These are phyloP conservation scores for Amniculicola lignicola DNA, from an alignment of 495 filamentous ascomycete genomes.

Conservation along the genomic window DNA sequence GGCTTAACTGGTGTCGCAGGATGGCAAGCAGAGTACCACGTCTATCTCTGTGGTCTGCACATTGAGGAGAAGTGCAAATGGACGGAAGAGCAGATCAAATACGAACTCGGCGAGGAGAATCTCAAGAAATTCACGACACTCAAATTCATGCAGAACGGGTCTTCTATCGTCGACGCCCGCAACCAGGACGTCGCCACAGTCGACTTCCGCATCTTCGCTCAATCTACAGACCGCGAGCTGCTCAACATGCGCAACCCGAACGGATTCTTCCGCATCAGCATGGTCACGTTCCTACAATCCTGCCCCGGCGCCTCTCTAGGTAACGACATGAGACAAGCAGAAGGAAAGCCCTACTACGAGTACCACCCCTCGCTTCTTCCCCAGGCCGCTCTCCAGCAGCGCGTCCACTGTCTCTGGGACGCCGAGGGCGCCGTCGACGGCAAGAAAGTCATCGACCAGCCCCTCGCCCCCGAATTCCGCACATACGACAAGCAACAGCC, in stretches of 20 bases:
- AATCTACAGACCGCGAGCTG: slow-evolving; percentile 23
- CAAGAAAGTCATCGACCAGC: slow-evolving; percentile 29
- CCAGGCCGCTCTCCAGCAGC: slow-evolving; percentile 34
- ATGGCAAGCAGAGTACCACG: slow-evolving; percentile 33
- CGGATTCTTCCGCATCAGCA: slow-evolving; percentile 38
- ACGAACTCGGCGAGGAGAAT: slow-evolving; percentile 25
- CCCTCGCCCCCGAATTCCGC: slow-evolving; percentile 19
- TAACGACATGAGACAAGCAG: slow-evolving; percentile 39
- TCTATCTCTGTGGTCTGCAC: slow-evolving; percentile 32
- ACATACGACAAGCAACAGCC: slow-evolving; percentile 27
- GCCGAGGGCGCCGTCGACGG: slow-evolving; percentile 5
- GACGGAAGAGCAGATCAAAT: slow-evolving; percentile 30
- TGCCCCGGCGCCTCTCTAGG: slow-evolving; percentile 34
- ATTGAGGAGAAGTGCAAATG: slow-evolving; percentile 33
- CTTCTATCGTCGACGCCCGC: slow-evolving; percentile 33
- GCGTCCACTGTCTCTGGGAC: slow-evolving; percentile 33
- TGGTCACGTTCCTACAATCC: slow-evolving; percentile 35
- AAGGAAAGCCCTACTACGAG: slow-evolving; percentile 41
- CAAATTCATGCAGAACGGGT: slow-evolving; percentile 42
- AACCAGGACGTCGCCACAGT: slow-evolving; percentile 32
- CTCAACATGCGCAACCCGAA: slow-evolving; percentile 34
- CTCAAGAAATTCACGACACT: slow-evolving; percentile 34
- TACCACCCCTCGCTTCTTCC: slow-evolving; percentile 36
- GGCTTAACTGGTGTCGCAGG: slow-evolving; percentile 31
- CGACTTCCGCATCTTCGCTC: slow-evolving; percentile 33